A percentile compares a stretch with the other conserved stretches of the same genome.
Evolutionary conservation across 2,329 filamentous ascomycete genomes (phyloP).

Genomic region (Diaporthe helianthi): DNA sequence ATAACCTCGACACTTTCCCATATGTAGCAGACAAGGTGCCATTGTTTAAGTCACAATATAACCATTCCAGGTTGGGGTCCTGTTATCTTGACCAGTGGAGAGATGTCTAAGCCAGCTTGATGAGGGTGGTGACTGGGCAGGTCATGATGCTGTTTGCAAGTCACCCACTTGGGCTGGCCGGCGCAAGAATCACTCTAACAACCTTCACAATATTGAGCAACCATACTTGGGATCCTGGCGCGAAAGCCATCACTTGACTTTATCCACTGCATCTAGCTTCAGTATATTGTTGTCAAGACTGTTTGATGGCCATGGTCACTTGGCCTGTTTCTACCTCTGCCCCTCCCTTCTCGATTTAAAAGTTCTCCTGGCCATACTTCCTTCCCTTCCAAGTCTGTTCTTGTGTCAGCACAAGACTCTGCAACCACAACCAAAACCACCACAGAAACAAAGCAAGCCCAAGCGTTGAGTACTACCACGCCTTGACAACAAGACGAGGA

Average conservation of each 20-base stretch:
- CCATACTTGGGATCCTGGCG: background rate
- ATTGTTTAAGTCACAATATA: background rate
- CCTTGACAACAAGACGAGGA: background rate
- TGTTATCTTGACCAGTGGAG: constrained; percentile 4
- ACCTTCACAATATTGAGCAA: background rate
- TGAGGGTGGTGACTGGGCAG: background rate
- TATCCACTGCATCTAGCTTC: background rate
- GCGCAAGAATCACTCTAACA: background rate
- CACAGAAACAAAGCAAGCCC: background rate
- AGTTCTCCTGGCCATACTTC: background rate
- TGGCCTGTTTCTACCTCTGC: too few species aligned
- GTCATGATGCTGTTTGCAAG: too few species aligned
- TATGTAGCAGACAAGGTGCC: background rate
- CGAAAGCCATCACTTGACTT: background rate
- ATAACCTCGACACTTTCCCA: background rate
- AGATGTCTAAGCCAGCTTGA: background rate
- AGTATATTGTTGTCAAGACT: background rate
- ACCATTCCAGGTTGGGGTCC: background rate
- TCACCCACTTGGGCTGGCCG: background rate
- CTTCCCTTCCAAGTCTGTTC: background rate
- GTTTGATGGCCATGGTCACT: background rate
- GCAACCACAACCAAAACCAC: background rate
- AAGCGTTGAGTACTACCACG: too few species aligned
- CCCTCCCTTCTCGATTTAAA: background rate
- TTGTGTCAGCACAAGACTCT: background rate